Base-by-base conservation (phyloP, 208 protist genomes). In the Trypanosoma theileri region DNA sequence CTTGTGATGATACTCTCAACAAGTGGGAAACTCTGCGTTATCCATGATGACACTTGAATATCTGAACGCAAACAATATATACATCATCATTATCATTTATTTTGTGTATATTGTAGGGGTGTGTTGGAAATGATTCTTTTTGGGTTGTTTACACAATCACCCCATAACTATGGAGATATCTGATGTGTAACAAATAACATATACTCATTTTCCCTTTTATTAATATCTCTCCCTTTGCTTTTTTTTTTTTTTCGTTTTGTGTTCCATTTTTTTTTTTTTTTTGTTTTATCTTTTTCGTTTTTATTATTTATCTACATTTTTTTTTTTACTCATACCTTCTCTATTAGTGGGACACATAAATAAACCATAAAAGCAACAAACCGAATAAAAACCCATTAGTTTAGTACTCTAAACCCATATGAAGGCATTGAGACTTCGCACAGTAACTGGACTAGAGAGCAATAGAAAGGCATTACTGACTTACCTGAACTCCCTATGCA, bases 381-480 rank as follows among this genome's bases (percentile, higher is more conserved):
- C 13, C 10, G 11, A 48, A 48, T 14, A 48, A 48, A 48, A 48
- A 48, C 2, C 4, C 2, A 48, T 48, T 48, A 11, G 16, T n/a
- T 48, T 48, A 3, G 10, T 41, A 22, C 46, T 12, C 17, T 54
- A 68, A 65, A 60, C 69, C 69, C 42, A 46, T n/a, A 67, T 69
- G 69, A 45, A 48, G 1, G 1, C 61, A 16, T 60, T 75, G 17
- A 21, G 21, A 14, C 61, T 75, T 35, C 50, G 42, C 17, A 69
- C 69, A 28, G n/a, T 26, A 13, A 45, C 61, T 31, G 62, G 61
- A 14, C 10, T 69, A 40, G 56, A 69, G 54, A 60, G 44, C 17
- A 75, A 75, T 58, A 56, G 41, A 9, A 40, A 40, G 7, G 10
- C 31, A 40, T 51, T 75, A 46, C 17, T 60, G 21, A 42, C 69